Percentiles rank a stretch among this genome's conserved stretches.
These are phyloP conservation scores for Cardamine resedifolia DNA, from an alignment of 345 rosid genomes.

Conservation along the genomic window DNA sequence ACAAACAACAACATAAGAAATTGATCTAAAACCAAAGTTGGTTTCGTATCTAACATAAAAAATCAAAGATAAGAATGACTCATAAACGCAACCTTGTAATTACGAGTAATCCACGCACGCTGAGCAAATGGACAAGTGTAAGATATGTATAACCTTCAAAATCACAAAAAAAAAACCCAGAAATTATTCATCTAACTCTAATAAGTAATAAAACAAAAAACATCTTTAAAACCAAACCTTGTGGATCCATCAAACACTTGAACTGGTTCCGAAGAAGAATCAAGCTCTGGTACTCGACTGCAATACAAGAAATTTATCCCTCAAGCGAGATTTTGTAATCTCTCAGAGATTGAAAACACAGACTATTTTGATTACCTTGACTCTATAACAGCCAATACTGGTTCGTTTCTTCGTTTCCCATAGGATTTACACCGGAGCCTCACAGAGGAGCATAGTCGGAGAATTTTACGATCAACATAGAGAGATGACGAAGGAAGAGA, in stretches of 20 bases:
- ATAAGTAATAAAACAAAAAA: neutral
- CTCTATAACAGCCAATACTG: neutral
- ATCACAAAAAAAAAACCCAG: neutral
- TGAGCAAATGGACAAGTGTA: conserved; percentile 78
- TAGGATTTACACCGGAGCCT: neutral
- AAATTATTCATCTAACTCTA: neutral
- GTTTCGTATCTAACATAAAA: neutral
- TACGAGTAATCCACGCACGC: conserved; percentile 92
- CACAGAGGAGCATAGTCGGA: conserved; percentile 9
- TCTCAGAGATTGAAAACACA: neutral
- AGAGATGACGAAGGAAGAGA: conserved; percentile 16
- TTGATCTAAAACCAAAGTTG: neutral
- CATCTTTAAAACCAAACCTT: conserved; percentile 43
- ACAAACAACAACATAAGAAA: neutral
- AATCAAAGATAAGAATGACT: neutral
- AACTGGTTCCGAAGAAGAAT: conserved; percentile 65
- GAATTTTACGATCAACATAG: conserved; percentile 1
- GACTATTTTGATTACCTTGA: conserved; percentile 22
- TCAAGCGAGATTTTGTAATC: neutral
- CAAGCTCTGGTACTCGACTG: conserved; percentile 53
- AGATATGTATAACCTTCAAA: conserved; percentile 62
- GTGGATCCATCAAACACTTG: conserved; percentile 77
- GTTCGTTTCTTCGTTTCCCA: conserved; percentile 12
- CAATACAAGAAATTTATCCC: neutral
- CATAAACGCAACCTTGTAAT: conserved; percentile 54